Conservation (phyloP, 2,329 filamentous ascomycete genomes). For the Nemania sp. region DNA sequence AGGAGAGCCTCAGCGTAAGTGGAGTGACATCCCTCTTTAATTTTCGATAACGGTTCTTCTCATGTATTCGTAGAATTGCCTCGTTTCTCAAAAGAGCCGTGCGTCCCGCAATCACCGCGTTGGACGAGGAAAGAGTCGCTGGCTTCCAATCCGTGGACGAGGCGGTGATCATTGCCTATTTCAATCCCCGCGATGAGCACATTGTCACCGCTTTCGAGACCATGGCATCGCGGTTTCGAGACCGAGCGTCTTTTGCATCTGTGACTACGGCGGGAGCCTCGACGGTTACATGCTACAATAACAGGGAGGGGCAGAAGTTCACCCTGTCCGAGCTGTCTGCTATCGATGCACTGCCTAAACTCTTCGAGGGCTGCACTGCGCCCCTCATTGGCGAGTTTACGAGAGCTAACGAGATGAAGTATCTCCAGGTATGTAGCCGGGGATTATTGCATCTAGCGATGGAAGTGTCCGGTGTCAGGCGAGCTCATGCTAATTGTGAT, state of each 20-base stretch:
- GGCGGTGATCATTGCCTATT: conserved; percentile 48
- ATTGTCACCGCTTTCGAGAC: conserved; percentile 40
- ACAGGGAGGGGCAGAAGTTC: conserved; percentile 44
- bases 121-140: conserved; percentile 31
- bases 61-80: conserved; percentile 39
- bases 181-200: conserved; percentile 39
- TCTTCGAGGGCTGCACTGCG: conserved; percentile 45
- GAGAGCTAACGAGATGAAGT: conserved; percentile 49
- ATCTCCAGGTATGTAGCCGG: conserved; percentile 42
- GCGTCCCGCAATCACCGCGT: conserved; percentile 35
- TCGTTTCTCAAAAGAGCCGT: conserved; percentile 38
- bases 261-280: conserved; percentile 24
- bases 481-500: not conserved
- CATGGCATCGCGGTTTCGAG: conserved; percentile 44
- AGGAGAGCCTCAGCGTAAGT: conserved; percentile 46
- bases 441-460: not conserved
- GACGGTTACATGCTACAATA: conserved; percentile 47
- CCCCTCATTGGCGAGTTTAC: conserved; percentile 52
- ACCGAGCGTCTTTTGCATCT: conserved; percentile 50
- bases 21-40: not conserved
- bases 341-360: conserved; percentile 43
- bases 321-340: conserved; percentile 40
- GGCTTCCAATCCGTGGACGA: conserved; percentile 47
- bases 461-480: not conserved
- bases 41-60: not conserved